phyloP scores from a whole-genome alignment of 2,329 filamentous ascomycete species.

The Allantophomopsis cytisporea region DNA sequence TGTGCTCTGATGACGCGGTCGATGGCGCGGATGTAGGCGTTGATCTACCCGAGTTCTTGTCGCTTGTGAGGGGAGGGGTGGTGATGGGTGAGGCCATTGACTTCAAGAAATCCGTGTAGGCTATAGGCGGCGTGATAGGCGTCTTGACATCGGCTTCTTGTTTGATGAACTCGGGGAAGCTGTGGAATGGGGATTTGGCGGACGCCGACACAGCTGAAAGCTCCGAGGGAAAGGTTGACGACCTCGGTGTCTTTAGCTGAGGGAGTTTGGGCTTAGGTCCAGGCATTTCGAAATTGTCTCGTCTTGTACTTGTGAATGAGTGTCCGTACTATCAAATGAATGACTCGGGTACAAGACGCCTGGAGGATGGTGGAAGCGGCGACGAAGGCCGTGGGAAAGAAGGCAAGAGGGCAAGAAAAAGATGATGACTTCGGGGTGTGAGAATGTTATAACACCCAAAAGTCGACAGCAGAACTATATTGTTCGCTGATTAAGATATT shows the following conservation, averaged over 20 bases:
- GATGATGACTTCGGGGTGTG: conserved; percentile 1
- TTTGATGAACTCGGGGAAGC: conserved; percentile 51
- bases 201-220: conserved; percentile 41
- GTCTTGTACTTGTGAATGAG: conserved; percentile 10
- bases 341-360: conserved; percentile 12
- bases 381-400: conserved; percentile 8
- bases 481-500: conserved; percentile 7
- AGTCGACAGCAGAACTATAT: conserved; percentile 3
- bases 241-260: conserved; percentile 48
- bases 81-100: conserved; percentile 38
- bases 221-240: conserved; percentile 45
- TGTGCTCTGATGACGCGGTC: conserved; percentile 27
- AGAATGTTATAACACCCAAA: conserved; percentile 15
- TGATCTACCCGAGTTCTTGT: conserved; percentile 21
- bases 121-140: conserved; percentile 78
- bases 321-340: conserved; percentile 12
- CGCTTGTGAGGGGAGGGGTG: conserved; percentile 5
- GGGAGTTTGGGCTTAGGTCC: conserved; percentile 37
- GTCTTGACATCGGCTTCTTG: conserved; percentile 56
- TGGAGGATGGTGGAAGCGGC: conserved; percentile 14
- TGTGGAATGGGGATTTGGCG: conserved; percentile 56
- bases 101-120: conserved; percentile 89
- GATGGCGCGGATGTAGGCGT: conserved; percentile 29
- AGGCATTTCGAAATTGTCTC: conserved; percentile 14
- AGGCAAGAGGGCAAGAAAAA: conserved; percentile 5